Base-by-base conservation (phyloP, 2,329 filamentous ascomycete species). In the Aspergillus sergii region DNA sequence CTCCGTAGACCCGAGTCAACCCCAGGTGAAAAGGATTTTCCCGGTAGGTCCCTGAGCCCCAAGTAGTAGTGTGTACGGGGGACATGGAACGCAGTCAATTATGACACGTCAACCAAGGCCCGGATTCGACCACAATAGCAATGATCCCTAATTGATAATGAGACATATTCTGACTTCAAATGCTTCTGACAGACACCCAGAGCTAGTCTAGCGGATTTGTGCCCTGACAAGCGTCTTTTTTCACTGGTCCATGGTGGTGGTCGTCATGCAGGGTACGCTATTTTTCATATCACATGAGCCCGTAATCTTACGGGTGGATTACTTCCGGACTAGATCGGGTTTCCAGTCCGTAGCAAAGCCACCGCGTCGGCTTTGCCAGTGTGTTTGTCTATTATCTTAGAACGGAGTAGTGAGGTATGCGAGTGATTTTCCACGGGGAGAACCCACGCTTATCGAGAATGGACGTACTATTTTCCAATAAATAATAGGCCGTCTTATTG, bases 91-190 rank as follows among this genome's bases (percentile, higher is more conserved):
- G 23, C 59, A 55, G 51, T 59, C 51, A 16, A 55, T 58, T 58
- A 56, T 67, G 65, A 67, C 61, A 67, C 64, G 65, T 65, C 65
- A 65, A 65, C 65, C 63, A 60, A 57, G 65, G 65, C 45, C 61
- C 60, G 48, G 23, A 64, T 62, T 50, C 59, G 53, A 65, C 63
- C 59, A 67, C 19, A 43, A 59, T 48, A 58, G 39, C 45, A 53
- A 55, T 39, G 21, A 51, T 59, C 57, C 46, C 46, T 53, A 53
- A 28, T 30, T 59, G 57, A 59, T 51, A 51, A 59, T 59, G 34
- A 59, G 51, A 55, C 51, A 54, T 54, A 39, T 21, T 32, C 30
- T 36, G 21, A 16, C 51, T 36, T 54, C 32, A 28, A 54, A 23
- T 32, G 10, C 21, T 16, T 51, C 26, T 16, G 36, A 55, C 5